Base-by-base conservation (phyloP, 1,139 yeast genomes). In the Debaryomyces udenii region DNA sequence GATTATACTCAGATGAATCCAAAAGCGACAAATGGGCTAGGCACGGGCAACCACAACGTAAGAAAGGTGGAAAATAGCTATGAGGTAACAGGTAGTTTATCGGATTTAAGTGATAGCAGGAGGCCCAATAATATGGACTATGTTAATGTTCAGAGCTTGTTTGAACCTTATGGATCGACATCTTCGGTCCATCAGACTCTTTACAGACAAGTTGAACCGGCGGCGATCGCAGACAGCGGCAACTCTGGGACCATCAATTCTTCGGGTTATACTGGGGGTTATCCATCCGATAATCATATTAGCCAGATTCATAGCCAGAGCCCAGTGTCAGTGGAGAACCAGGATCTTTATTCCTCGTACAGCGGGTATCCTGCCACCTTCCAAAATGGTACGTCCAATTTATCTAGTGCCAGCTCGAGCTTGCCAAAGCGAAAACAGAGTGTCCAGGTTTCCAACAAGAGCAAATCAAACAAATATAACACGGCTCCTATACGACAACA, bases 371-470 rank as follows among this genome's bases (percentile, higher is more conserved):
- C 37, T 3, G 23, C 31, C 11, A 5, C 29, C 4, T 15, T 34
- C 11, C 23, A 15, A 7, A n/a, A 27, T 9, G 37, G 24, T 10
- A 27, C 27, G 5, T 11, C 26, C 9, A 34, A 27, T 13, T 9
- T 26, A 10, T 27, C 37, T 15, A 27, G 16, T 16, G 15, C 30
- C 11, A 34, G n/a, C 11, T 23, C 27, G n/a, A 34, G 29, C 30
- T 34, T 34, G 11, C 37, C 37, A 14, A 34, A 34, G 37, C 37
- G 37, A n/a, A 34, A 34, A 16, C 24, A 28, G 9, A 34, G 37
- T 11, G 30, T 34, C 4, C 37, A 34, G 9, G 16, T 15, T 24
- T 26, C 37, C 11, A 27, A 34, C n/a, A 34, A 34, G 14, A 15
- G 17, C 15, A 34, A 17, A 13, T 34, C 37, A 4, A 34, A 18